phyloP scores from a whole-genome alignment of 805 yeast genomes.

The Barnettozyma botsteinii region DNA sequence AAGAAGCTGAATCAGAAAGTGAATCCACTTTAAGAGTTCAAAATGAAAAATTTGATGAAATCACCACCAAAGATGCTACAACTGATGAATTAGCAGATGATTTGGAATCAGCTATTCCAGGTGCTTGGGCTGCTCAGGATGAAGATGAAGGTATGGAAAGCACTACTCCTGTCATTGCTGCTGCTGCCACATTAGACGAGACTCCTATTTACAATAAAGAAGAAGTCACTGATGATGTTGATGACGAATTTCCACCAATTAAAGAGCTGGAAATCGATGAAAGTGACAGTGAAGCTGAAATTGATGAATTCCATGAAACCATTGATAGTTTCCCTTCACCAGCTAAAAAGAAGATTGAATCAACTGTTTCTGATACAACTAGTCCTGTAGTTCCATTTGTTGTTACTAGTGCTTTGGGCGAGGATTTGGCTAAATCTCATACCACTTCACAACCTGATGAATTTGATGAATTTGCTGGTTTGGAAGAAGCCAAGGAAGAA shows the following conservation, averaged over 20 bases:
- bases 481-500: constrained; percentile 36
- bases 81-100: constrained; percentile 13
- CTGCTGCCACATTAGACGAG: constrained; percentile 9
- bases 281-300: constrained; percentile 39
- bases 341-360: not conserved
- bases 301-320: constrained; percentile 35
- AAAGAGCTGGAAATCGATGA: constrained; percentile 49
- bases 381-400: constrained; percentile 22
- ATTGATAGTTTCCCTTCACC: constrained; percentile 28
- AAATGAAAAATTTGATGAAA: not conserved
- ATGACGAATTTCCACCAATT: constrained; percentile 59
- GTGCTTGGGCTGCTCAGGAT: constrained; percentile 21
- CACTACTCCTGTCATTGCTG: constrained; percentile 15
- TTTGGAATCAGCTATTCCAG: constrained; percentile 26
- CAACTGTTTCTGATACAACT: not conserved
- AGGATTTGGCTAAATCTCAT: not conserved
- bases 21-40: constrained; percentile 8
- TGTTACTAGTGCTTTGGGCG: constrained; percentile 27
- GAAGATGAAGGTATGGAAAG: not conserved
- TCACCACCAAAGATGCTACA: not conserved
- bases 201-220: constrained; percentile 8
- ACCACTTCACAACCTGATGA: constrained; percentile 5
- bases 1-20: constrained; percentile 16
- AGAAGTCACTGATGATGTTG: constrained; percentile 19
- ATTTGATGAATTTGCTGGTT: constrained; percentile 37